A percentile compares a stretch with the other conserved stretches of the same genome.
phyloP scores from a whole-genome alignment of 2,329 filamentous ascomycete species.

The Tolypocladium tropicale region DNA sequence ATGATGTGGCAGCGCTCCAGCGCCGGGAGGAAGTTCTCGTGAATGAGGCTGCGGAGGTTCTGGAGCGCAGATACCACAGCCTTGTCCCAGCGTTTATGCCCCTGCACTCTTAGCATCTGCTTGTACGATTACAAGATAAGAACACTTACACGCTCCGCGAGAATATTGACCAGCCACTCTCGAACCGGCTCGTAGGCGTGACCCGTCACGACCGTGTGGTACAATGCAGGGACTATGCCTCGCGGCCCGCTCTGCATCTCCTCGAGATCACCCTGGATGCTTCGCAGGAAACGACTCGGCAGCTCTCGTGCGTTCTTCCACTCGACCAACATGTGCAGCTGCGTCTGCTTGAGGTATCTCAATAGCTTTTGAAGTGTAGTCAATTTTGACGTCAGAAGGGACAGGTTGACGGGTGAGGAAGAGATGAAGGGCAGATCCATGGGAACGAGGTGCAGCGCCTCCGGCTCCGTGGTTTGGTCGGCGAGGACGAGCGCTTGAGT shows the following conservation, averaged over 20 bases:
- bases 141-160: constrained; percentile 63
- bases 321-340: constrained; percentile 69
- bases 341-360: constrained; percentile 72
- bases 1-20: constrained; percentile 76
- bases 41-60: constrained; percentile 64
- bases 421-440: constrained; percentile 78
- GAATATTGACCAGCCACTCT: constrained; percentile 81
- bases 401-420: constrained; percentile 68
- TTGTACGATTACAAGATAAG: background rate
- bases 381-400: constrained; percentile 75
- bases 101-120: constrained; percentile 33
- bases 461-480: constrained; percentile 19
- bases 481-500: constrained; percentile 62
- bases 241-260: constrained; percentile 45
- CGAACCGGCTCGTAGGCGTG: constrained; percentile 64
- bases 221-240: constrained; percentile 64
- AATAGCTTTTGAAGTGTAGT: constrained; percentile 81
- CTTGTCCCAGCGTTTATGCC: constrained; percentile 93
- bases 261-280: constrained; percentile 64
- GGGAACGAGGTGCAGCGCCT: constrained; percentile 49
- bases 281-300: constrained; percentile 65
- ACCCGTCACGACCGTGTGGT: constrained; percentile 76
- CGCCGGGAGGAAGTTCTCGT: constrained; percentile 82
- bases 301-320: constrained; percentile 77
- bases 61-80: constrained; percentile 69